These are phyloP conservation scores for Fomes fomentarius DNA, from an alignment of 1,284 basidiomycete species.

Conservation along the genomic window DNA sequence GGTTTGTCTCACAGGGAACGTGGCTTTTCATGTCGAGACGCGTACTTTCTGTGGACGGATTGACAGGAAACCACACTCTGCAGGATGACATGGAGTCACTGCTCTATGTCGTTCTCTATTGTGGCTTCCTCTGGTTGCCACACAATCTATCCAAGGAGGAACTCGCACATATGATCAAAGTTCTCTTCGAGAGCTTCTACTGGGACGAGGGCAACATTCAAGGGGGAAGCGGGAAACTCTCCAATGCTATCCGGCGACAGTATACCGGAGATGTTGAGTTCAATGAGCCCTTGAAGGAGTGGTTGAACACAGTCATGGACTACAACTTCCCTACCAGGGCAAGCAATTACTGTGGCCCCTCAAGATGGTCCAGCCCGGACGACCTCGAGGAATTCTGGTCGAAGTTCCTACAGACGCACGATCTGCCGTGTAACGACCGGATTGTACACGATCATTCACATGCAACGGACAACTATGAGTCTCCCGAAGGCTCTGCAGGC, in stretches of 20 bases:
- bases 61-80: slow-evolving; percentile 1
- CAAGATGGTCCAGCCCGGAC: slow-evolving; percentile 8
- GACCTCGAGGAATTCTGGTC: slow-evolving; percentile 8
- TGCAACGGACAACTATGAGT: too few species aligned
- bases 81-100: slow-evolving; percentile 20
- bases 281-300: neutral
- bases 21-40: slow-evolving; percentile 10
- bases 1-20: slow-evolving; percentile 4
- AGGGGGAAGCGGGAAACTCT: slow-evolving; percentile 6
- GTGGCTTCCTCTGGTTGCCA: slow-evolving; percentile 7
- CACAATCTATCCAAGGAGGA: neutral
- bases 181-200: neutral
- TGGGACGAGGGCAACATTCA: neutral
- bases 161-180: neutral
- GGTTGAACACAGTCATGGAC: slow-evolving; percentile 14
- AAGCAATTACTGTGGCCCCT: too few species aligned
- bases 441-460: neutral
- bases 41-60: neutral
- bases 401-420: neutral
- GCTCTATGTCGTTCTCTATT: slow-evolving; percentile 20
- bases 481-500: too few species aligned
- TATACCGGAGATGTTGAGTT: neutral
- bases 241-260: neutral
- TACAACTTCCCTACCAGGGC: neutral
- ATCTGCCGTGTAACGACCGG: neutral